Evolutionary conservation across 2,329 filamentous ascomycete genomes (phyloP).

Genomic region (Leptoxyphium fumago): DNA sequence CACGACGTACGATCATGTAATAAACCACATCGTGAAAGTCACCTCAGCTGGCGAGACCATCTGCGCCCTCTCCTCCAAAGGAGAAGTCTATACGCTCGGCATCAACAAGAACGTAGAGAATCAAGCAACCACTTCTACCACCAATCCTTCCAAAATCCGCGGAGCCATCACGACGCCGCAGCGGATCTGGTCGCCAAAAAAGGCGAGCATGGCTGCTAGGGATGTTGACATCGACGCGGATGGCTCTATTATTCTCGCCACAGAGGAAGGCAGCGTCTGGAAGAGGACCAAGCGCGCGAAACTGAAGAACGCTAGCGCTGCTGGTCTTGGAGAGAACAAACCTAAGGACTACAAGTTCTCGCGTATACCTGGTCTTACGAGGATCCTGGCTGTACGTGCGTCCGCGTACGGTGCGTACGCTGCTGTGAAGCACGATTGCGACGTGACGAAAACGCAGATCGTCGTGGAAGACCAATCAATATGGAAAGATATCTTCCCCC

Average conservation of each 20-base stretch:
- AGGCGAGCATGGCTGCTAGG: conserved; percentile 65
- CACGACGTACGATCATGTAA: conserved; percentile 47
- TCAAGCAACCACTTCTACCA: conserved; percentile 55
- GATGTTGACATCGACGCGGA: conserved; percentile 86
- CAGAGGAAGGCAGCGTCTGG: conserved; percentile 86
- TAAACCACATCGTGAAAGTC: conserved; percentile 60
- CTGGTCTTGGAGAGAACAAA: conserved; percentile 40
- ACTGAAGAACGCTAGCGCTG: conserved; percentile 50
- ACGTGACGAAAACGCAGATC: conserved; percentile 62
- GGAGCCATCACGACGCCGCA: conserved; percentile 64
- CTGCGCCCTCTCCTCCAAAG: conserved; percentile 67
- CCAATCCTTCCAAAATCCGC: conserved; percentile 81
- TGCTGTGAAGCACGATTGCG: conserved; percentile 69
- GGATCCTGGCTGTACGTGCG: conserved; percentile 69
- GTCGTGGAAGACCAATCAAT: conserved; percentile 50
- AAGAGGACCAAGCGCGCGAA: conserved; percentile 69
- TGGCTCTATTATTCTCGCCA: conserved; percentile 88
- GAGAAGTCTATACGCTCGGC: conserved; percentile 76
- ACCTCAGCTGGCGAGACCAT: conserved; percentile 82
- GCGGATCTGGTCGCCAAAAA: conserved; percentile 78
- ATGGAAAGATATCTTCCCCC: conserved; percentile 56
- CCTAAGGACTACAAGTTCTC: conserved; percentile 92
- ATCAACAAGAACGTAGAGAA: conserved; percentile 56
- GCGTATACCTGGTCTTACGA: conserved; percentile 73
- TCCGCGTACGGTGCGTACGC: conserved; percentile 85